Base-by-base conservation (phyloP, 441 rosid genomes). In the Populus hybrid region DNA sequence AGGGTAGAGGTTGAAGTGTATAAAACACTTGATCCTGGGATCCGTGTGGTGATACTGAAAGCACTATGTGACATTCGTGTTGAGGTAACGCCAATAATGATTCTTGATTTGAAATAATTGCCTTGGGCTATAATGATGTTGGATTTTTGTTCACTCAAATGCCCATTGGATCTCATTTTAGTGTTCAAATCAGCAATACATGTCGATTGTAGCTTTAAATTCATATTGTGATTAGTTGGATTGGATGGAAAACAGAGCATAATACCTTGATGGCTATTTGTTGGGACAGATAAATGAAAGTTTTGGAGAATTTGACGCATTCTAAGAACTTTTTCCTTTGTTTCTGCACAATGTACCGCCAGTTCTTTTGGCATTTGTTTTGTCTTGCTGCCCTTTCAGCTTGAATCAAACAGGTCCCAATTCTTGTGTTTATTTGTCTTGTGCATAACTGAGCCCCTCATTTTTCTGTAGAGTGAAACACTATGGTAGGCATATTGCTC, bases 21-120 rank as follows among this genome's bases (percentile, higher is more conserved):
- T 85, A 94, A 85, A 82, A 82, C 90, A 63, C 97, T 97, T 83
- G 99, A 97, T 85, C 98, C 99, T 69, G 90, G 92, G 73, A 88
- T 90, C 78, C 98, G 99, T 70, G 95, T 95, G 85, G 93, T 93
- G 88, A 97, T 97, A 79, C 82, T 97, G 89, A 97, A 93, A 90
- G 99, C 98, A 10, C 81, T 94, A 24, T 97, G 98, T 73, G 99
- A 97, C 86, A 97, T 97, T 74, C 98, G 99, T 80, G 98, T 91
- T 76, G 99, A 97, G 99, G 99, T 97, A 90, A 68, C 66, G 35
- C 70, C 50, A 28, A 40, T 61, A 68, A 59, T 10, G 42, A 61
- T 26, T 64, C 24, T 59, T 75, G 28, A 40, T 66, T 82, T 76
- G 42, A 59, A 74, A 66, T 73, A 32, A 34, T 34, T 76, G 72